These are phyloP conservation scores for Camillea tinctor DNA, from an alignment of 2,329 filamentous ascomycete species.

Conservation along the genomic window DNA sequence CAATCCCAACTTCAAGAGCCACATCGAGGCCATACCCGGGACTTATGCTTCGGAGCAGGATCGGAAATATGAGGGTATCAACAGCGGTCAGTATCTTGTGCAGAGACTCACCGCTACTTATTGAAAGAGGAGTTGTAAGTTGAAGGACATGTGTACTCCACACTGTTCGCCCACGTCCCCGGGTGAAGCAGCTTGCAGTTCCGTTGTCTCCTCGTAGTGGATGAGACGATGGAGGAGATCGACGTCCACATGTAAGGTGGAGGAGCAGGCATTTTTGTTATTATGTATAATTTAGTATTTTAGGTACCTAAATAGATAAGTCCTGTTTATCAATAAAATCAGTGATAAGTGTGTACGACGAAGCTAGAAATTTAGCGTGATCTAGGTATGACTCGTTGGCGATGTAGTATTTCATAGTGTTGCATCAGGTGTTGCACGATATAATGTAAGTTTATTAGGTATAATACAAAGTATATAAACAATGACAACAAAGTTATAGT, in stretches of 20 bases:
- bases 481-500: too few relatives aligned
- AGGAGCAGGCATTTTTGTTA: neutral
- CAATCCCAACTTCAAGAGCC: slow-evolving; percentile 75
- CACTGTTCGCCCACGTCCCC: neutral
- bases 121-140: slow-evolving; percentile 31
- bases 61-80: slow-evolving; percentile 78
- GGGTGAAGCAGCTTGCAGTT: neutral
- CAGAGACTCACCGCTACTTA: slow-evolving; percentile 76
- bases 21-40: slow-evolving; percentile 78
- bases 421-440: too few relatives aligned
- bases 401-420: too few relatives aligned
- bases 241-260: neutral
- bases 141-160: neutral
- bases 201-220: neutral
- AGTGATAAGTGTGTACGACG: too few relatives aligned
- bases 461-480: too few relatives aligned
- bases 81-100: slow-evolving; percentile 77
- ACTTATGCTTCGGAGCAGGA: slow-evolving; percentile 64
- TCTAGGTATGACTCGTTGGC: too few relatives aligned
- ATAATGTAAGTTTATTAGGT: too few relatives aligned
- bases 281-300: neutral
- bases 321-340: too few relatives aligned
- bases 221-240: neutral
- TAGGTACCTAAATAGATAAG: too few relatives aligned
- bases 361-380: too few relatives aligned